Base-by-base conservation (phyloP, 805 yeast species). In the Schwanniomyces occidentalis region DNA sequence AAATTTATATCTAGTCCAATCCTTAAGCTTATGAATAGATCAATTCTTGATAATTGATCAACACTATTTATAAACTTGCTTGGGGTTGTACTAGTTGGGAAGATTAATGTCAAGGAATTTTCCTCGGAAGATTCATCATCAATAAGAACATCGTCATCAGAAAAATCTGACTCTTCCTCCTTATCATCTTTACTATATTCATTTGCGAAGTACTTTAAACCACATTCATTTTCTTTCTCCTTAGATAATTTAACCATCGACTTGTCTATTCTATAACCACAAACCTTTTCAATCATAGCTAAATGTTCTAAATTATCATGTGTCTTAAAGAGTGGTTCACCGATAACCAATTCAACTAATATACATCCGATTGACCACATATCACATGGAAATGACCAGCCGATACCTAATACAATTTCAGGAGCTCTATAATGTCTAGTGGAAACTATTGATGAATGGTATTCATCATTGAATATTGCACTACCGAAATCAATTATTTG, bases 361-460 rank as follows among this genome's bases (percentile, higher is more conserved):
- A 93, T 87, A 58, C 98, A 91, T 1, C 96, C 99, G 27, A 93
- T 72, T 1, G 96, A 86, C 99, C 99, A 93, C 65, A 91, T 69
- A 58, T 93, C 99, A 58, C 98, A 91, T 1, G 97, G 95, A 49
- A 76, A 89, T 6, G 96, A 85, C 98, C 99, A 93, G 13, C 97
- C 96, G n/a, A 78, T 73, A 2, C 96, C 96, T 19, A 93, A 63
- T 1, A 91, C 88, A 44, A 93, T 89, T 57, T 93, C 99, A 0
- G 99, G 99, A 0, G 99, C 99, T 35, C 99, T 69, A 59, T 93
- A 93, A 60, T 93, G 99, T 32, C 99, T 73, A 2, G 99, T 93
- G 6, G 96, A 86, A 8, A 93, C 96, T 10, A 93, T 80, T 14
- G 85, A 78, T 3, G 95, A 81, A 67, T 93, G 99, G 56, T 85